Base-by-base conservation (phyloP, 495 filamentous ascomycete genomes). In the Tuber brumale region DNA sequence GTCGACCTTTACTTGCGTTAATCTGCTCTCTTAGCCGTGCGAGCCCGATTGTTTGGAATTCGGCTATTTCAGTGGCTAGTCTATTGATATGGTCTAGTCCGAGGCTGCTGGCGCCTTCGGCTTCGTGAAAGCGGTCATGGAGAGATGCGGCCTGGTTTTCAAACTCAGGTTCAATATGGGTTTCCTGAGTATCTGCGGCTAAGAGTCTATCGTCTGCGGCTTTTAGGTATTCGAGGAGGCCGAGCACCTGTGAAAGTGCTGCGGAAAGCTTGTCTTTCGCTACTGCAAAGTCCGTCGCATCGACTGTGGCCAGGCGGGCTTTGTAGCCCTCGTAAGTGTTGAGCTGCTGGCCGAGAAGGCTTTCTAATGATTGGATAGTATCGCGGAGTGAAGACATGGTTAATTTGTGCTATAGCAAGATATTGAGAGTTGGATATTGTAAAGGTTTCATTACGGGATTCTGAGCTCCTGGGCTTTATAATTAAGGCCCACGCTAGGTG, bases 191-290 rank as follows among this genome's bases (percentile, higher is more conserved):
- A 27, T 27, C 57, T 31, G 57, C 27, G 12, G 12, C 27, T 0
- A 35, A 35, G 57, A 66, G 57, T 7, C 57, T 66, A 27, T 66
- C 57, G 57, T 66, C 57, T 35, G 57, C 14, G 0, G 1, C 57
- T 66, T 66, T 66, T 16, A 66, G 57, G 57, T 66, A 66, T 35
- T 66, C 57, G 57, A 66, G 57, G 57, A 66, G 57, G 14, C 57
- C 31, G 1, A 66, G 57, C n/a, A 66, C 57, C 12, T 66, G 57
- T 4, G 57, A 66, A 66, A 66, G 57, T 66, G 57, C 57, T 35
- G 27, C 57, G 57, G 57, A 66, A 35, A 66, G 57, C 16, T 66
- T 66, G 57, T 66, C 27, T 66, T 66, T 66, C 3, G 57, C 57
- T 66, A 19, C 57, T 12, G 31, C 57, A 35, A 66, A 66, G 14